Conservation (phyloP, 768 basidiomycete genomes). For the Daedaleopsis sinensis region DNA sequence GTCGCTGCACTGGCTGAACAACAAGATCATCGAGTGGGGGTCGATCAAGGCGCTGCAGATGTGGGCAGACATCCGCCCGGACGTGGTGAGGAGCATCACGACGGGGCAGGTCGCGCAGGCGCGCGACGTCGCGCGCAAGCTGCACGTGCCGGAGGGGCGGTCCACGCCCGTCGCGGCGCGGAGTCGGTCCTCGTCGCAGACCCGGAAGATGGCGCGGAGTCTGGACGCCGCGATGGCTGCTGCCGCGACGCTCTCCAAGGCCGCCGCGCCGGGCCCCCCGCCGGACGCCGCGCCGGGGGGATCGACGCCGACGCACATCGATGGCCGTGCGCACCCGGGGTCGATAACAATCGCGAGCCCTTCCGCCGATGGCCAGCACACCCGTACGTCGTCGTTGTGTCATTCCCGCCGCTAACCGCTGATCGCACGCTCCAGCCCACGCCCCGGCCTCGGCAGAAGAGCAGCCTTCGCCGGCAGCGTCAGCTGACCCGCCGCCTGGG, state of each 20-base stretch:
- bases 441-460: neutral
- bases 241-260: constrained; percentile 8
- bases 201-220: constrained; percentile 17
- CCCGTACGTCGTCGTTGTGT: constrained; percentile 11
- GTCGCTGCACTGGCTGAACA: constrained; percentile 91
- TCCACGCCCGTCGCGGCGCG: constrained; percentile 39
- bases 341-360: constrained; percentile 9
- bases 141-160: constrained; percentile 53
- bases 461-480: constrained; percentile 3
- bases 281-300: neutral
- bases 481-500: constrained; percentile 4
- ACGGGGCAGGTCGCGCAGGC: constrained; percentile 51
- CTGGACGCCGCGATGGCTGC: constrained; percentile 18
- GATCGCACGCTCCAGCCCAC: constrained; percentile 7
- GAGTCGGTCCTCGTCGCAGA: constrained; percentile 43
- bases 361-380: neutral
- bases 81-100: constrained; percentile 50
- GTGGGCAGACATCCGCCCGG: constrained; percentile 84
- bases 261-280: constrained; percentile 4
- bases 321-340: too few relatives aligned
- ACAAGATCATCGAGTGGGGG: constrained; percentile 99
- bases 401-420: neutral
- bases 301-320: too few relatives aligned
- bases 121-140: constrained; percentile 46
- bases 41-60: constrained; percentile 93